These are phyloP conservation scores for Dichomitus squalens DNA, from an alignment of 1,284 basidiomycete species.

Conservation along the genomic window DNA sequence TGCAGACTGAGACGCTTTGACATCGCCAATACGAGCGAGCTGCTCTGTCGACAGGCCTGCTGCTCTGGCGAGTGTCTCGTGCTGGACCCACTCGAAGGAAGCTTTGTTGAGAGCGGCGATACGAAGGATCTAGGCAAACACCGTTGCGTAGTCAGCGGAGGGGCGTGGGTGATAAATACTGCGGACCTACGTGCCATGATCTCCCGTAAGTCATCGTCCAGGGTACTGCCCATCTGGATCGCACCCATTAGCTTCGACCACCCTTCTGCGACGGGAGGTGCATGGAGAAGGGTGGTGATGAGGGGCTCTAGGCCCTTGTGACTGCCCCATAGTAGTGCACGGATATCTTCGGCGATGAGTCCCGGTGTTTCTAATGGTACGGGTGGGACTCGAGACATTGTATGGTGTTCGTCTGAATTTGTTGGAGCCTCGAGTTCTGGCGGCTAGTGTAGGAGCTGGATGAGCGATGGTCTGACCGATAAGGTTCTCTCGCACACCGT, in stretches of 20 bases:
- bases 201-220: constrained; percentile 27
- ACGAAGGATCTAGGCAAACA: background rate
- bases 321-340: background rate
- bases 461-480: no score
- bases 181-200: constrained; percentile 19
- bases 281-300: background rate
- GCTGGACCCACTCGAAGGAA: background rate
- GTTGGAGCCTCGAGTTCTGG: no score
- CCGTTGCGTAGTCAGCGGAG: no score
- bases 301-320: background rate
- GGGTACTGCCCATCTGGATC: constrained; percentile 21
- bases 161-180: background rate
- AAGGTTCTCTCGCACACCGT: no score
- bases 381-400: no score
- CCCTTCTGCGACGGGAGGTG: constrained; percentile 10
- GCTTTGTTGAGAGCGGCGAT: background rate
- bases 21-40: background rate
- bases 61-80: background rate
- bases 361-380: no score
- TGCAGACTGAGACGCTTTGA: background rate
- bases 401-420: no score
- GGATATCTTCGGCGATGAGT: background rate
- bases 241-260: constrained; percentile 20
- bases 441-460: no score
- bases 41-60: background rate